phyloP scores from a whole-genome alignment of 371 early-diverging fungal genomes.

The Rhizopus microsporus region DNA sequence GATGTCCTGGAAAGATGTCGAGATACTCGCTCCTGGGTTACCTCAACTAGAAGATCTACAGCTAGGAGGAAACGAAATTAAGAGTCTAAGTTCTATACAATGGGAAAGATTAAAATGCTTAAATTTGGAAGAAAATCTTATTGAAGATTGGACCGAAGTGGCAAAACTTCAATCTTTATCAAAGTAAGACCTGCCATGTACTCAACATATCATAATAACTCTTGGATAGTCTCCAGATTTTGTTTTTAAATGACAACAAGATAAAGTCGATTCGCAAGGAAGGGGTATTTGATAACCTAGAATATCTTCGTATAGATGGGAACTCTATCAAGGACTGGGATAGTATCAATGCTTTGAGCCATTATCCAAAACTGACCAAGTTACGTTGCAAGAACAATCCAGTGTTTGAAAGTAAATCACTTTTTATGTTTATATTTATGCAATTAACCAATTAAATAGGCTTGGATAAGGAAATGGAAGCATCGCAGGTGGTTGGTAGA shows the following conservation, averaged over 20 bases:
- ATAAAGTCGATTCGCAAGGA: slow-evolving; percentile 3
- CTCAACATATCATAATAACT: not conserved
- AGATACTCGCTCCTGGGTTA: slow-evolving; percentile 47
- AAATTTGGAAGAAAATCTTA: slow-evolving; percentile 68
- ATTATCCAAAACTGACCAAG: slow-evolving; percentile 35
- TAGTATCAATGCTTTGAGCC: slow-evolving; percentile 49
- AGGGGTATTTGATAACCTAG: slow-evolving; percentile 31
- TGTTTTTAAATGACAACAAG: slow-evolving; percentile 56
- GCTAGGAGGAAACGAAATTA: slow-evolving; percentile 62
- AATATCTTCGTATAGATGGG: slow-evolving; percentile 43
- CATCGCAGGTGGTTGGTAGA: slow-evolving; percentile 40
- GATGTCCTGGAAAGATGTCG: slow-evolving; percentile 36
- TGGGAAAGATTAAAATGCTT: slow-evolving; percentile 56
- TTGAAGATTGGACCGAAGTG: slow-evolving; percentile 63
- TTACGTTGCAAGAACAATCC: slow-evolving; percentile 58
- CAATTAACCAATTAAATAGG: slow-evolving; percentile 10
- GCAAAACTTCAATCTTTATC: slow-evolving; percentile 46
- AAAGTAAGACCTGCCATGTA: slow-evolving; percentile 30
- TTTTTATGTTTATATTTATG: not conserved
- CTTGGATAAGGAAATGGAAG: slow-evolving; percentile 22
- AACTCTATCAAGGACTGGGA: slow-evolving; percentile 46
- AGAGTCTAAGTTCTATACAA: slow-evolving; percentile 24
- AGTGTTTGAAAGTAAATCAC: slow-evolving; percentile 33
- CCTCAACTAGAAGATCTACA: slow-evolving; percentile 66
- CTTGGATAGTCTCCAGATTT: slow-evolving; percentile 32